These are phyloP conservation scores for Aquilaria yunnanensis DNA, from an alignment of 345 rosid species.

Conservation along the genomic window DNA sequence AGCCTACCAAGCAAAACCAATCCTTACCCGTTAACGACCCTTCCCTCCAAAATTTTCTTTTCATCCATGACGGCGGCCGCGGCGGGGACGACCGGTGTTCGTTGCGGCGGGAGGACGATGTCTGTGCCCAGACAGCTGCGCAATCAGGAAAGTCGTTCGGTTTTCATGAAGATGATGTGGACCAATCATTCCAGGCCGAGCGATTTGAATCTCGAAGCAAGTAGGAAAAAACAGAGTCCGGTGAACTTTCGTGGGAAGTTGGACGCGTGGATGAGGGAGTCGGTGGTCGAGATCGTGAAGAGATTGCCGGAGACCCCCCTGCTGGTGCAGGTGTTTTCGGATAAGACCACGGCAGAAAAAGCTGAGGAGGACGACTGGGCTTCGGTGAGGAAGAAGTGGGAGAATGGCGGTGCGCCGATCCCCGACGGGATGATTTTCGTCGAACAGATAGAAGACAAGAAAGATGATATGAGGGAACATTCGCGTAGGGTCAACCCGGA, in stretches of 20 bases:
- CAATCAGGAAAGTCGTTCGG: too few relatives aligned
- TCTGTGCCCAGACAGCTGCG: too few relatives aligned
- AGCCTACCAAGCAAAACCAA: too few relatives aligned
- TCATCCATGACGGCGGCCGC: too few relatives aligned
- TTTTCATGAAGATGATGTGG: too few relatives aligned
- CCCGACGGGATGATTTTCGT: constrained; percentile 84
- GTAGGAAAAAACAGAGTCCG: constrained; percentile 3
- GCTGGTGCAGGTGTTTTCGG: constrained; percentile 52
- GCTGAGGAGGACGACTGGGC: constrained; percentile 46
- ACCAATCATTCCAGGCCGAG: too few relatives aligned
- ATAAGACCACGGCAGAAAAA: constrained; percentile 30
- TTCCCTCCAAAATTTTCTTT: too few relatives aligned
- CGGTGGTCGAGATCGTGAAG: constrained; percentile 72
- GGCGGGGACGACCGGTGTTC: too few relatives aligned
- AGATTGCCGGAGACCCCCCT: constrained; percentile 57
- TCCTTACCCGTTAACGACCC: too few relatives aligned
- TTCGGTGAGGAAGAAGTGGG: constrained; percentile 41
- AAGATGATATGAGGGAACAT: background rate
- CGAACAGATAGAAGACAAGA: constrained; percentile 46
- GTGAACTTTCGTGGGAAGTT: constrained; percentile 34
- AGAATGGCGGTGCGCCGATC: constrained; percentile 28
- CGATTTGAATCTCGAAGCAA: too few relatives aligned
- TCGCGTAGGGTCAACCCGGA: constrained; percentile 10
- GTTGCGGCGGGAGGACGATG: too few relatives aligned
- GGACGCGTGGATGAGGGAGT: constrained; percentile 67